A percentile compares a stretch with the other conserved stretches of the same genome.
phyloP scores from a whole-genome alignment of 495 filamentous ascomycete species.

The Astrocystis sublimbata region DNA sequence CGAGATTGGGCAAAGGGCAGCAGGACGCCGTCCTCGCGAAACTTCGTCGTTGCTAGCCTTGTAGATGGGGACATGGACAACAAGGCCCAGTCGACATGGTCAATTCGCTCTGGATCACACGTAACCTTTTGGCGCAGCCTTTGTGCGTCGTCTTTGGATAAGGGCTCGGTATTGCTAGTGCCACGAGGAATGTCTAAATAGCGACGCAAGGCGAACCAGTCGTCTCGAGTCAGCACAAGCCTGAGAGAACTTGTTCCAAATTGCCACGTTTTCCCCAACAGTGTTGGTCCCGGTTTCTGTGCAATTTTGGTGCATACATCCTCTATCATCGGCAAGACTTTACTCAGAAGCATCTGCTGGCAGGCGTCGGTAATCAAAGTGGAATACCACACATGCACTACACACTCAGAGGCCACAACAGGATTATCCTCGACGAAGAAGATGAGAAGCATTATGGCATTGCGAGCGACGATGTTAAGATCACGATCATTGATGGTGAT shows the following conservation, averaged over 20 bases:
- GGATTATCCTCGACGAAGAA: neutral
- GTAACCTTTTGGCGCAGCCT: conserved; percentile 19
- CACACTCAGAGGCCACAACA: neutral
- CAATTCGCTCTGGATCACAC: conserved; percentile 21
- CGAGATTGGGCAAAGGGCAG: conserved; percentile 35
- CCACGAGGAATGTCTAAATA: conserved; percentile 21
- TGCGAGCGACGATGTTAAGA: neutral
- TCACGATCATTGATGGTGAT: neutral
- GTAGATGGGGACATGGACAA: neutral
- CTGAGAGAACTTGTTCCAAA: conserved; percentile 19
- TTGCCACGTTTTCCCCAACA: conserved; percentile 25
- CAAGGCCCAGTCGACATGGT: conserved; percentile 20
- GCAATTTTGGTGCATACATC: conserved; percentile 21
- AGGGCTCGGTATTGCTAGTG: too few relatives aligned
- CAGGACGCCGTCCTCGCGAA: conserved; percentile 34
- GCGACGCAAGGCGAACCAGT: conserved; percentile 22
- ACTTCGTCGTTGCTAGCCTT: conserved; percentile 24
- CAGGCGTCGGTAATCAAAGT: neutral
- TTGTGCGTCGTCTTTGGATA: conserved; percentile 16
- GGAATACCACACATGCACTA: conserved; percentile 4
- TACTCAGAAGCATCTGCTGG: neutral
- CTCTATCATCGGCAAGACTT: neutral
- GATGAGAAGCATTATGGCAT: neutral
- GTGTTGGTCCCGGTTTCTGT: neutral
- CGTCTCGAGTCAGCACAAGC: conserved; percentile 19